phyloP scores from a whole-genome alignment of 179 eudicot species.

The Actinidia chinensis region DNA sequence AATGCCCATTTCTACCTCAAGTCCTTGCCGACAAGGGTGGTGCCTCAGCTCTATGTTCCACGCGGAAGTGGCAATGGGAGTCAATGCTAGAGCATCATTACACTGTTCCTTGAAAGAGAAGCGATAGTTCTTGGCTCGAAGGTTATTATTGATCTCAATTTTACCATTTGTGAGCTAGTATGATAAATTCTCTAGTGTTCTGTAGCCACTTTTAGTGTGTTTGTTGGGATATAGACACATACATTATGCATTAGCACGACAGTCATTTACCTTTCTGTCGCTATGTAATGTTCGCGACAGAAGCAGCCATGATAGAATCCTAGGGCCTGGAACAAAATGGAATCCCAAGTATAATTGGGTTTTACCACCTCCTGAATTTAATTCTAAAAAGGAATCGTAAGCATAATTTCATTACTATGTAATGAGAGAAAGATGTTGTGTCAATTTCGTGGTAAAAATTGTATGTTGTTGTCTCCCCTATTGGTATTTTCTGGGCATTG shows the following conservation, averaged over 20 bases:
- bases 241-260: too few relatives aligned
- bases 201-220: too few relatives aligned
- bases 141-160: slow-evolving; percentile 32
- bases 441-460: not conserved
- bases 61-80: slow-evolving; percentile 79
- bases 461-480: not conserved
- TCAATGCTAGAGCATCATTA: slow-evolving; percentile 75
- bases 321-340: too few relatives aligned
- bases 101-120: slow-evolving; percentile 73
- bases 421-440: not conserved
- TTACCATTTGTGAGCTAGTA: not conserved
- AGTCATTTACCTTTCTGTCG: too few relatives aligned
- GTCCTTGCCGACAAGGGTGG: slow-evolving; percentile 84
- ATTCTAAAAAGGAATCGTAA: not conserved
- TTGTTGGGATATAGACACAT: too few relatives aligned
- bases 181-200: not conserved
- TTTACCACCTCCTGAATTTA: not conserved
- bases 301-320: too few relatives aligned
- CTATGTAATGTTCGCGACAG: too few relatives aligned
- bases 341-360: not conserved
- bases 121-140: slow-evolving; percentile 76
- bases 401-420: not conserved
- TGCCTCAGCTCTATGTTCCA: slow-evolving; percentile 76
- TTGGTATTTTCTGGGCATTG: not conserved
- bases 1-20: slow-evolving; percentile 83